phyloP scores from a whole-genome alignment of 163 green algal species.

The Scenedesmus sp. region DNA sequence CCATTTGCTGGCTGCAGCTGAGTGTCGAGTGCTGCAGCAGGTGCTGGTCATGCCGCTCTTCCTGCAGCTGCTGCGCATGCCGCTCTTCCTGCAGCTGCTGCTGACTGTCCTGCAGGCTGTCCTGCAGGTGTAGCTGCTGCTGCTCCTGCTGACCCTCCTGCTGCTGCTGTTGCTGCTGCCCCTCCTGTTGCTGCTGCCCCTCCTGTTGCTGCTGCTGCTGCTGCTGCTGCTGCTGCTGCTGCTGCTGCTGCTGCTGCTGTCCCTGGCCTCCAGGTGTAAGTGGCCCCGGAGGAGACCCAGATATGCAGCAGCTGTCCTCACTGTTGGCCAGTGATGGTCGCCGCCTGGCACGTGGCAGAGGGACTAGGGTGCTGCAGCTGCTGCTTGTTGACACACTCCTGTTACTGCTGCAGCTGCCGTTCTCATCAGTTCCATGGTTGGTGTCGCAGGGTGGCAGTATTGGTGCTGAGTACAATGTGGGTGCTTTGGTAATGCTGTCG shows the following conservation, averaged over 20 bases:
- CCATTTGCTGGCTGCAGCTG: background rate
- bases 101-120: background rate
- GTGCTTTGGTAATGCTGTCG: background rate
- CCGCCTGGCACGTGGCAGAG: background rate
- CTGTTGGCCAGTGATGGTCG: background rate
- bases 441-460: background rate
- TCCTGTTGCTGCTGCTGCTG: background rate
- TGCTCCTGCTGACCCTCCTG: background rate
- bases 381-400: background rate
- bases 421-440: no score
- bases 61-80: background rate
- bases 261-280: background rate
- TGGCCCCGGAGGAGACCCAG: background rate
- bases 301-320: background rate
- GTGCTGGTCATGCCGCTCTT: background rate
- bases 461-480: background rate
- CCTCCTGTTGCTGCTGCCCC: background rate
- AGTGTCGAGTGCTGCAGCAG: background rate
- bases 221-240: background rate
- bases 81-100: background rate
- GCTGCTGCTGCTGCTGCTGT: background rate
- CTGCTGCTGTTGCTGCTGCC: background rate
- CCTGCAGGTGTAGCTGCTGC: background rate
- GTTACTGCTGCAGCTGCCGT: background rate
- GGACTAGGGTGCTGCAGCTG: background rate